phyloP scores from a whole-genome alignment of 805 yeast genomes.

The Jamesozyma jinghongensis region DNA sequence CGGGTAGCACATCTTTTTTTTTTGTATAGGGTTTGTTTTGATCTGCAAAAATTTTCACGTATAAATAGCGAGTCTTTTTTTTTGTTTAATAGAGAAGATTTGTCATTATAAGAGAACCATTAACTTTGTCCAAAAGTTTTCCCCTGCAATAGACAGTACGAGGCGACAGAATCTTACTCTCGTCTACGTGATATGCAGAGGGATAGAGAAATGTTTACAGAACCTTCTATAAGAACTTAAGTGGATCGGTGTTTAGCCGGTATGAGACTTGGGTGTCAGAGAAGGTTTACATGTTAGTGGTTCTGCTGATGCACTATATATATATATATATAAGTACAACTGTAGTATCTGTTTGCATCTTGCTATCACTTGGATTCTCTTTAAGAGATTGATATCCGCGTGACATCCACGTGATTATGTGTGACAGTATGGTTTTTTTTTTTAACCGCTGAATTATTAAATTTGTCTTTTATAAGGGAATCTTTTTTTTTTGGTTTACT shows the following conservation, averaged over 20 bases:
- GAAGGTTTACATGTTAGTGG: slow-evolving; percentile 25
- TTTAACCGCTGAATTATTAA: neutral
- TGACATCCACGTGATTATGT: too few species aligned
- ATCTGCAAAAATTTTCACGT: too few species aligned
- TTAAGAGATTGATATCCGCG: too few species aligned
- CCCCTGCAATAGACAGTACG: slow-evolving; percentile 68
- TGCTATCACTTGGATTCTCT: too few species aligned
- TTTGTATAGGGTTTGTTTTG: too few species aligned
- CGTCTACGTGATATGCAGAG: slow-evolving; percentile 28
- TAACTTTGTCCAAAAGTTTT: slow-evolving; percentile 59
- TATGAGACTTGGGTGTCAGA: slow-evolving; percentile 32
- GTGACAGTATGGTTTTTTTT: too few species aligned
- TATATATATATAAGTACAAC: too few species aligned
- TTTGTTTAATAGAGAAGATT: too few species aligned
- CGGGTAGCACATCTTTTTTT: too few species aligned
- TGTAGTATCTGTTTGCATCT: too few species aligned
- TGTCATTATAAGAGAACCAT: slow-evolving; percentile 5
- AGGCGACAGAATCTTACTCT: slow-evolving; percentile 15
- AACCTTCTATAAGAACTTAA: slow-evolving; percentile 29
- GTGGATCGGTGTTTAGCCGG: slow-evolving; percentile 18
- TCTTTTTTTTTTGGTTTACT: neutral
- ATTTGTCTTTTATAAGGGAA: neutral
- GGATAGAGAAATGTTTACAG: slow-evolving; percentile 23
- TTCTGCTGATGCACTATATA: too few species aligned
- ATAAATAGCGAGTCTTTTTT: too few species aligned